Base-by-base conservation (phyloP, 106 monocot species). In the Apostasia ramifera region DNA sequence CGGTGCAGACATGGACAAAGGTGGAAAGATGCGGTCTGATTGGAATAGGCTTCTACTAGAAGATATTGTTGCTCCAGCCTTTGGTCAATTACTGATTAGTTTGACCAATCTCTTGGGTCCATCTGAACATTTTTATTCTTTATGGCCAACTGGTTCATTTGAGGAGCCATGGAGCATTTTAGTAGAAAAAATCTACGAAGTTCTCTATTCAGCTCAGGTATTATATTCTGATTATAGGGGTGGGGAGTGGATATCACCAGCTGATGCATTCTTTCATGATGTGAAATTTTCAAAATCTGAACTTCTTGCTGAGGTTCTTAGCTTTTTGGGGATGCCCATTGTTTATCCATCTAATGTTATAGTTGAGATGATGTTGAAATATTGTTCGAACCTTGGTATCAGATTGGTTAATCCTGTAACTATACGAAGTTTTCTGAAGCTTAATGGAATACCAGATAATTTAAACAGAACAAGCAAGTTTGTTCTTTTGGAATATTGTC, bases 1-100 rank as follows among this genome's bases (percentile, higher is more conserved):
- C 90, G 98, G 98, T 14, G 81, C 77, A 66, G 92, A 98, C 71
- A 90, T 98, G 98, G 93, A 98, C 59, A 79, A 90, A 63, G 89
- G 82, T 74, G 98, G 93, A 50, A 98, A 92, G 76, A 82, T 90
- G 76, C 89, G 93, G 53, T 98, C 98, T 74, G 92, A 98, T 49
- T 98, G 98, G 98, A 98, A 98, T 71, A 84, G 61, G 75, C 82
- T 93, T 77, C 73, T 98, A 60, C 75, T 98, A 59, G 87, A 87
- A 79, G 84, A 90, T 85, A 81, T 87, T 57, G 75, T 87, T 43
- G 90, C 98, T 76, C 92, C 92, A 61, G 61, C 77, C 41, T 92
- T 87, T 64, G 67, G 51, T 66, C 81, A 92, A 59, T 79, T 98
- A 46, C 77, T 98, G 26, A 56, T 98, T 80, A 56, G 79, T 69